phyloP scores from a whole-genome alignment of 371 early-diverging fungal species.

The Apophysomyces sp. region DNA sequence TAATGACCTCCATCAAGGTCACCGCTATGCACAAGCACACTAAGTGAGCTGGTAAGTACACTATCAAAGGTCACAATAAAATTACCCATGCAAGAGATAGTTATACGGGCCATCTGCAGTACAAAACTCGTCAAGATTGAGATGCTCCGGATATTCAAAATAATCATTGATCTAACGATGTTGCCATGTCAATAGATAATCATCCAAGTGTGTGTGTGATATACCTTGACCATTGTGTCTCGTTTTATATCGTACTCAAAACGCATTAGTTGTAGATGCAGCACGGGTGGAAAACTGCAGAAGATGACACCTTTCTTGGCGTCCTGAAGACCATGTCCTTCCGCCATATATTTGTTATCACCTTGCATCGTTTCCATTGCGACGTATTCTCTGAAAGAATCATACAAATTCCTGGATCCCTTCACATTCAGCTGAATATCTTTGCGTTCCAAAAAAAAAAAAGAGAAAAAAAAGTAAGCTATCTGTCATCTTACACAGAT shows the following conservation, averaged over 20 bases:
- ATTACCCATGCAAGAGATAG: slow-evolving; percentile 79
- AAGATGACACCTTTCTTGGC: slow-evolving; percentile 97
- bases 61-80: slow-evolving; percentile 6
- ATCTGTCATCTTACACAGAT: neutral
- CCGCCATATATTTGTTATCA: slow-evolving; percentile 96
- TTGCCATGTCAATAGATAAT: neutral
- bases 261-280: slow-evolving; percentile 96
- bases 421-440: slow-evolving; percentile 95
- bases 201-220: neutral
- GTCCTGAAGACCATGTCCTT: slow-evolving; percentile 93
- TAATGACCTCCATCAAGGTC: slow-evolving; percentile 96
- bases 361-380: slow-evolving; percentile 90
- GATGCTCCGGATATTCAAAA: slow-evolving; percentile 85
- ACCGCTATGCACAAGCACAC: slow-evolving; percentile 97
- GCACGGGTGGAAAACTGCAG: slow-evolving; percentile 88
- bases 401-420: slow-evolving; percentile 77
- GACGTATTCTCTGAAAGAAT: slow-evolving; percentile 88
- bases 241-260: slow-evolving; percentile 94
- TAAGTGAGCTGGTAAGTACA: slow-evolving; percentile 16
- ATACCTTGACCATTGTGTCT: slow-evolving; percentile 83
- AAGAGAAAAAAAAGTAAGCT: neutral
- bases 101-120: slow-evolving; percentile 63
- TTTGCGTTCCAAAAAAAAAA: too few species aligned
- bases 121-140: slow-evolving; percentile 84
- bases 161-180: slow-evolving; percentile 86